Base-by-base conservation (phyloP, 2,329 filamentous ascomycete genomes). In the Golovinomyces cichoracearum region DNA sequence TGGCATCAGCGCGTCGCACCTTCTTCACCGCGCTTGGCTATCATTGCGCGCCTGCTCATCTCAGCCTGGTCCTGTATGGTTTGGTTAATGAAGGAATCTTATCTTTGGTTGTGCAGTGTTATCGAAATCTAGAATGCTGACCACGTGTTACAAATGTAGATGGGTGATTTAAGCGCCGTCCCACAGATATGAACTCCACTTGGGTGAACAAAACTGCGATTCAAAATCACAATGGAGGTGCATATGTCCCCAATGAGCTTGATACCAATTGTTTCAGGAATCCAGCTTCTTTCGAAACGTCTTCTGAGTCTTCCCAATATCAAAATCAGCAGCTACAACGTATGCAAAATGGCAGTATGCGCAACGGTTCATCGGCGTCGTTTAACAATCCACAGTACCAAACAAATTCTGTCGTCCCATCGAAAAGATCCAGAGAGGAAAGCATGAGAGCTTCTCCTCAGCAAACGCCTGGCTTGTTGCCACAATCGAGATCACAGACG, bases 401-500 rank as follows among this genome's bases (percentile, higher is more conserved):
- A 61, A 83, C 83, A 56, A 88, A 83, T 65, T 72, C 80, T 45
- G 77, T 93, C 58, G 78, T 93, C 56, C 88, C 88, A 50, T 88
- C 86, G 21, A 98, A 95, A 66, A 76, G 90, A 58, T 74, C 82
- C 48, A 74, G 83, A 44, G 84, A 93, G 64, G 86, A 94, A 63
- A 86, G 78, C 60, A 72, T 90, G 59, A 79, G 78, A 55, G 78
- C 81, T 61, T 92, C 85, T 27, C 85, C 88, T 48, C 73, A 78
- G 58, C 81, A 79, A 60, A 77, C 79, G 49, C 73, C 79, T 4
- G 75, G 74, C 54, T 81, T 81, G 65, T 65, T 84, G 26, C 80
- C 83, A 45, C 76, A 75, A 22, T 92, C 88, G 64, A 83, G 88
- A 64, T 88, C 88, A 57, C 86, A 93, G 61, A 95, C 88, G 26